phyloP scores from a whole-genome alignment of 768 basidiomycete species.

The Kwoniella europaea region DNA sequence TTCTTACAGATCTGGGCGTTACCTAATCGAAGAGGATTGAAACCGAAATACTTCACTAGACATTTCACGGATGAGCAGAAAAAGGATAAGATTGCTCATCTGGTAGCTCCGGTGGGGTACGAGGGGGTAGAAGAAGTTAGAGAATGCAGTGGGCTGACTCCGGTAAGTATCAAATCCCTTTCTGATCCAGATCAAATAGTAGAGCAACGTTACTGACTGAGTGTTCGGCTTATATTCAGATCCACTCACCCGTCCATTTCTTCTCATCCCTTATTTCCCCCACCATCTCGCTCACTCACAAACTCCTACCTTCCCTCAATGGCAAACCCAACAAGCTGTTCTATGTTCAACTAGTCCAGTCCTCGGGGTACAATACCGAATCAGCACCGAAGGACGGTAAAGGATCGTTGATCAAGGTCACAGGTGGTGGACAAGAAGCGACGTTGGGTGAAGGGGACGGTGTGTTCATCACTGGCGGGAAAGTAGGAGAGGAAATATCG shows the following conservation, averaged over 20 bases:
- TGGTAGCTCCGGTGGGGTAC: constrained; percentile 75
- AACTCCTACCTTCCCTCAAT: constrained; percentile 57
- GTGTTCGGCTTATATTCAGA: no score
- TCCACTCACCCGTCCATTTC: constrained; percentile 59
- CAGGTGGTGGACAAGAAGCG: constrained; percentile 58
- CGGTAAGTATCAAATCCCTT: constrained; percentile 59
- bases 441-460: constrained; percentile 86
- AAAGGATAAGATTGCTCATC: constrained; percentile 68
- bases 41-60: constrained; percentile 82
- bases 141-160: constrained; percentile 78
- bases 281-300: constrained; percentile 65
- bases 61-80: constrained; percentile 85
- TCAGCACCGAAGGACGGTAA: constrained; percentile 55
- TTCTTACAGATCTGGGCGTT: constrained; percentile 75
- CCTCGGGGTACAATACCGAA: constrained; percentile 74
- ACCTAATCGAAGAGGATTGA: constrained; percentile 63
- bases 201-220: no score
- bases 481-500: constrained; percentile 60
- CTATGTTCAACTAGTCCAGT: constrained; percentile 86
- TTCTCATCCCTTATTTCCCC: constrained; percentile 76
- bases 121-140: constrained; percentile 68
- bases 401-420: constrained; percentile 68
- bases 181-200: no score
- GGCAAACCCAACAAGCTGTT: constrained; percentile 63
- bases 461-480: constrained; percentile 68